phyloP scores from a whole-genome alignment of 2,329 filamentous ascomycete species.

The Scedosporium boydii region DNA sequence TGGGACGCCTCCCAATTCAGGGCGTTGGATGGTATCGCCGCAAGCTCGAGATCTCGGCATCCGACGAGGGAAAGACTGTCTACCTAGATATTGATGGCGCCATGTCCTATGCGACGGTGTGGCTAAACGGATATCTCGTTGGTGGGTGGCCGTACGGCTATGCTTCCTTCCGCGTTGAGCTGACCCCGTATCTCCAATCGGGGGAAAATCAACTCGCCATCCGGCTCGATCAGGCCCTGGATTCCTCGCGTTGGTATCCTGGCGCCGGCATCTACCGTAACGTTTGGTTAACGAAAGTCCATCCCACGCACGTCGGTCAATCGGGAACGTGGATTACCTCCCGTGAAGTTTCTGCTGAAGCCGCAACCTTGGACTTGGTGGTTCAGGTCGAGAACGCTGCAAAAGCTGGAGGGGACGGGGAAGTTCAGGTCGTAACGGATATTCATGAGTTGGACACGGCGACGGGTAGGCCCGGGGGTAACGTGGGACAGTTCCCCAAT shows the following conservation, averaged over 20 bases:
- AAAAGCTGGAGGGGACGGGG: slow-evolving; percentile 11
- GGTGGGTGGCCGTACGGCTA: slow-evolving; percentile 44
- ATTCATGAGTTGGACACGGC: slow-evolving; percentile 26
- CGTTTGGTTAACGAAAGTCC: slow-evolving; percentile 41
- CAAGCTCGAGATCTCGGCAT: not conserved
- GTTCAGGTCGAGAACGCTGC: slow-evolving; percentile 37
- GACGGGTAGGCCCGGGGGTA: slow-evolving; percentile 16
- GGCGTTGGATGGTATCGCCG: slow-evolving; percentile 45
- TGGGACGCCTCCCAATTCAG: slow-evolving; percentile 35
- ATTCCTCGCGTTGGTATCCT: slow-evolving; percentile 44
- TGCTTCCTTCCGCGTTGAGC: slow-evolving; percentile 39
- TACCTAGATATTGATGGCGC: slow-evolving; percentile 41
- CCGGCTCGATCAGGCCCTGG: slow-evolving; percentile 37
- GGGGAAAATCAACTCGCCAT: slow-evolving; percentile 36
- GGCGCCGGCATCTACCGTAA: slow-evolving; percentile 45
- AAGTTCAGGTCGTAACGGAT: slow-evolving; percentile 29
- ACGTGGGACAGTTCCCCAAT: slow-evolving; percentile 24
- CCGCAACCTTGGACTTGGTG: slow-evolving; percentile 31
- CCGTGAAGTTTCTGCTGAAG: slow-evolving; percentile 29
- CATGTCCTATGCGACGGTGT: slow-evolving; percentile 41
- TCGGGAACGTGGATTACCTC: slow-evolving; percentile 40
- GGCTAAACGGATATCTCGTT: slow-evolving; percentile 38
- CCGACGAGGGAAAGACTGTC: slow-evolving; percentile 24
- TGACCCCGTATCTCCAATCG: slow-evolving; percentile 30
- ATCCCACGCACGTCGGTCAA: slow-evolving; percentile 35